A percentile compares a stretch with the other conserved stretches of the same genome.
These are phyloP conservation scores for Yamadazyma dendronema DNA, from an alignment of 1,139 yeast species.

Conservation along the genomic window DNA sequence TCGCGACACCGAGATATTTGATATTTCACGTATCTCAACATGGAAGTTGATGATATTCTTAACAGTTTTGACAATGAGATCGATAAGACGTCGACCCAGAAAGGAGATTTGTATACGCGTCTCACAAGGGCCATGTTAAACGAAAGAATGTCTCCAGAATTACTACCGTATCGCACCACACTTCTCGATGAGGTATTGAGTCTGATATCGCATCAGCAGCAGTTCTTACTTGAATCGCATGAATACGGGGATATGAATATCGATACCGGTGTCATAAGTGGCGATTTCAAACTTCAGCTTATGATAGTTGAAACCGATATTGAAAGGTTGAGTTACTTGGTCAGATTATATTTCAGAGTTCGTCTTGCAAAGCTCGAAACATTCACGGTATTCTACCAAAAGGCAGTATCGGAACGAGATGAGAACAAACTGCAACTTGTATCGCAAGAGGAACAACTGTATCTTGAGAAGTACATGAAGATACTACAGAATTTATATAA, in stretches of 20 bases:
- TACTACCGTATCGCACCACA: slow-evolving; percentile 65
- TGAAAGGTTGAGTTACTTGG: slow-evolving; percentile 77
- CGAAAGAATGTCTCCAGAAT: slow-evolving; percentile 83
- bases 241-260: slow-evolving; percentile 47
- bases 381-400: slow-evolving; percentile 56
- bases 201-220: slow-evolving; percentile 68
- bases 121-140: slow-evolving; percentile 63
- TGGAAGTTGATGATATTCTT: slow-evolving; percentile 66
- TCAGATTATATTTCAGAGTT: slow-evolving; percentile 77
- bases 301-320: slow-evolving; percentile 89
- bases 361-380: slow-evolving; percentile 73
- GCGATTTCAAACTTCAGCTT: slow-evolving; percentile 73
- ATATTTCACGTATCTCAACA: slow-evolving; percentile 3
- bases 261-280: slow-evolving; percentile 38
- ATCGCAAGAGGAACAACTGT: slow-evolving; percentile 60
- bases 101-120: slow-evolving; percentile 11
- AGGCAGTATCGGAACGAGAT: slow-evolving; percentile 15
- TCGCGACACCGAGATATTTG: neutral
- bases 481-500: slow-evolving; percentile 66
- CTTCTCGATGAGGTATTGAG: slow-evolving; percentile 57
- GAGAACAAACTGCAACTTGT: slow-evolving; percentile 33
- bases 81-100: slow-evolving; percentile 14
- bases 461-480: slow-evolving; percentile 61
- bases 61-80: slow-evolving; percentile 50
- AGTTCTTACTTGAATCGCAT: slow-evolving; percentile 61